Conservation (phyloP, 495 filamentous ascomycete species). For the Podospora bellae-mahoneyi region DNA sequence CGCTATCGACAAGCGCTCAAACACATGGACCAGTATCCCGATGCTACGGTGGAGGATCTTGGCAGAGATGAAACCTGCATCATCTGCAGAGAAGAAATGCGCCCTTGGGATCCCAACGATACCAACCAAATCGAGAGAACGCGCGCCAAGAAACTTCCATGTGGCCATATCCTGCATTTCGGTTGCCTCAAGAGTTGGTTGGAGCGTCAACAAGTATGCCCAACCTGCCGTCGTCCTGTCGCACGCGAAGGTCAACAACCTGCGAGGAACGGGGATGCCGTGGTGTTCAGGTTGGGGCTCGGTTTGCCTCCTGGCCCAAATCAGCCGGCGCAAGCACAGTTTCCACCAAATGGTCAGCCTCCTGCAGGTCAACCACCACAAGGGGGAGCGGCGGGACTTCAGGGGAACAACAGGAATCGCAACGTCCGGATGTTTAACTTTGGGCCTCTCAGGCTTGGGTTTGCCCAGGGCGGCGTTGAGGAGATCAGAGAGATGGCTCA, state of each 20-base stretch:
- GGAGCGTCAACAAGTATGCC: slow-evolving; percentile 96
- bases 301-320: slow-evolving; percentile 33
- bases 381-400: slow-evolving; percentile 42
- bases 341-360: slow-evolving; percentile 29
- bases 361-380: slow-evolving; percentile 61
- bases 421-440: slow-evolving; percentile 56
- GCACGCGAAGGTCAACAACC: slow-evolving; percentile 39
- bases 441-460: slow-evolving; percentile 57
- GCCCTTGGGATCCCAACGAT: slow-evolving; percentile 57
- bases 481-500: slow-evolving; percentile 48
- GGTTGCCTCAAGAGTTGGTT: slow-evolving; percentile 94
- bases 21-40: slow-evolving; percentile 89
- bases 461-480: slow-evolving; percentile 49
- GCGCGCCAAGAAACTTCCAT: slow-evolving; percentile 92
- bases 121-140: slow-evolving; percentile 65
- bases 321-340: slow-evolving; percentile 24
- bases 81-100: slow-evolving; percentile 96
- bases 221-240: slow-evolving; percentile 86
- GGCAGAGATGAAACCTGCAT: slow-evolving; percentile 88
- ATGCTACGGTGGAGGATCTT: slow-evolving; percentile 86
- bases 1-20: slow-evolving; percentile 82
- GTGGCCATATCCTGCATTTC: slow-evolving; percentile 92
- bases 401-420: slow-evolving; percentile 29
- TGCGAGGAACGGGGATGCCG: slow-evolving; percentile 29
- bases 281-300: slow-evolving; percentile 31